phyloP scores from a whole-genome alignment of 768 basidiomycete genomes.

The Russula lepida region DNA sequence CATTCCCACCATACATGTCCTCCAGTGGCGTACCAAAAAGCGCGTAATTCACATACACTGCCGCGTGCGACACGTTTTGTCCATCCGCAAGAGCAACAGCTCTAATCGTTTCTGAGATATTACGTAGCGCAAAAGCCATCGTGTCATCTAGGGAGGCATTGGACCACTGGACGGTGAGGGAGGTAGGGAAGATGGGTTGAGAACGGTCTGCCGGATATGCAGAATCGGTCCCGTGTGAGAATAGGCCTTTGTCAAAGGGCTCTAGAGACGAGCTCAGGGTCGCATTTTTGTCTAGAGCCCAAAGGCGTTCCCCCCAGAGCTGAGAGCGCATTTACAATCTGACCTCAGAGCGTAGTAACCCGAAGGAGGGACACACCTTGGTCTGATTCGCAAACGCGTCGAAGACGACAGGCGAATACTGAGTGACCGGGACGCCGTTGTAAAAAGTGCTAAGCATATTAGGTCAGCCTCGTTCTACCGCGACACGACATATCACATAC shows the following conservation, averaged over 20 bases:
- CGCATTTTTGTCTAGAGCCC: not conserved
- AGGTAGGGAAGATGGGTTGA: conserved; percentile 3
- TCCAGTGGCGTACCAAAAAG: conserved; percentile 14
- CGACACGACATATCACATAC: not conserved
- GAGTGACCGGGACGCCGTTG: not conserved
- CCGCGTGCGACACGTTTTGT: conserved; percentile 13
- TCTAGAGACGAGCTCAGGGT: not conserved
- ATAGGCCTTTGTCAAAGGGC: not conserved
- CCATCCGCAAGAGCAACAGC: conserved; percentile 19
- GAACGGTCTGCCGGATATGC: conserved; percentile 15
- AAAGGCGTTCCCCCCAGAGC: conserved; percentile 3
- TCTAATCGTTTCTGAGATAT: not conserved
- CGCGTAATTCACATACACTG: conserved; percentile 19
- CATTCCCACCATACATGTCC: conserved; percentile 18
- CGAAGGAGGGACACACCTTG: not conserved
- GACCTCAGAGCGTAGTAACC: too few relatives aligned
- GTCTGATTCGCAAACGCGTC: not conserved
- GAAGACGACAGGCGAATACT: not conserved
- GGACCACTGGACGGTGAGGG: not conserved
- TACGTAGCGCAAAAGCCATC: conserved; percentile 33
- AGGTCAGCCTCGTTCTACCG: not conserved
- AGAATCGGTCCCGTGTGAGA: conserved; percentile 10
- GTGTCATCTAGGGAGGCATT: conserved; percentile 30
- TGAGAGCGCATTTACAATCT: not conserved
- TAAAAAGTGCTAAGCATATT: not conserved